Evolutionary conservation across 306 rosid genomes (phyloP).

Genomic region (Luffa acutangula): DNA sequence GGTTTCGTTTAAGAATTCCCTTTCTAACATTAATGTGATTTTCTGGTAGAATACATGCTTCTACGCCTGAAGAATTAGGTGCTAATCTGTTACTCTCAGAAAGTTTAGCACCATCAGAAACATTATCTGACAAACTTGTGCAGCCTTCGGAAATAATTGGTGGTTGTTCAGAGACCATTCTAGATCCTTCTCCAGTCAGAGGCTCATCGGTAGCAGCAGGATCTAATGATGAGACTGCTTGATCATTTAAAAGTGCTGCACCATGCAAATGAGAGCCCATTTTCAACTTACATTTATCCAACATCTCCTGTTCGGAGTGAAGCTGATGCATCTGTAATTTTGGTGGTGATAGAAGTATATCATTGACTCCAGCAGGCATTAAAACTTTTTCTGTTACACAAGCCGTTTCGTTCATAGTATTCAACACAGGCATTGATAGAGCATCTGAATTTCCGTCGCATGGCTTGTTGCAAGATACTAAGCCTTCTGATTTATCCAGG

Average conservation of each 20-base stretch:
- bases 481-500: constrained; percentile 17
- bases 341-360: constrained; percentile 9
- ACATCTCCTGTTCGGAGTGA: constrained; percentile 22
- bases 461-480: not conserved
- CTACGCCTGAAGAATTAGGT: constrained; percentile 17
- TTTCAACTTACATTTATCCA: constrained; percentile 20
- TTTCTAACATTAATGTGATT: constrained; percentile 14
- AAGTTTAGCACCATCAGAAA: constrained; percentile 8
- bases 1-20: constrained; percentile 63
- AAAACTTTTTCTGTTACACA: constrained; percentile 15
- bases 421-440: not conserved
- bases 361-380: constrained; percentile 7
- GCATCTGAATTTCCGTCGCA: not conserved
- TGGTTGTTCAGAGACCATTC: constrained; percentile 5
- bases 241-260: constrained; percentile 14
- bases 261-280: constrained; percentile 10
- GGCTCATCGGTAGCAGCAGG: constrained; percentile 10
- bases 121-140: constrained; percentile 11
- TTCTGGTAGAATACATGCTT: constrained; percentile 11
- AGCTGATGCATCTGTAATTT: constrained; percentile 13
- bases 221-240: constrained; percentile 9
- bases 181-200: constrained; percentile 14
- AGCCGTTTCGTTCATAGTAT: not conserved
- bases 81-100: constrained; percentile 15
- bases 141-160: constrained; percentile 16